A percentile compares a stretch with the other conserved stretches of the same genome.
Evolutionary conservation across 805 yeast genomes (phyloP).

Genomic region (Candida adriatica): DNA sequence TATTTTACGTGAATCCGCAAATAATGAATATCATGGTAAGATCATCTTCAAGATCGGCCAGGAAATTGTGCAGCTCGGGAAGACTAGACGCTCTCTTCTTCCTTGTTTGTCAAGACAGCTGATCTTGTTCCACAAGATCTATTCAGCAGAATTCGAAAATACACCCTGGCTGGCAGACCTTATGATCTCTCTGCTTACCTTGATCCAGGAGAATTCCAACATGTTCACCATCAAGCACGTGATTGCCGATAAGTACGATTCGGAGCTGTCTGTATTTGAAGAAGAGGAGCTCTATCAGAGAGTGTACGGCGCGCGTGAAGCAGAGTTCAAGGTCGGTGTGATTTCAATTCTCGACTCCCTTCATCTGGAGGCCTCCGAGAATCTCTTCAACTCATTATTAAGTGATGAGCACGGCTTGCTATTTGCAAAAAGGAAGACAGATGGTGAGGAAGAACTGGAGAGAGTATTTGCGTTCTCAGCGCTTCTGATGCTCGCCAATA

Average conservation of each 20-base stretch:
- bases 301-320: conserved; percentile 54
- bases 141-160: conserved; percentile 30
- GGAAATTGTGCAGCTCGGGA: conserved; percentile 41
- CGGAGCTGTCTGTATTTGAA: conserved; percentile 29
- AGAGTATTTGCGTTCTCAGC: conserved; percentile 54
- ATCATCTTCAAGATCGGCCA: conserved; percentile 27
- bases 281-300: conserved; percentile 34
- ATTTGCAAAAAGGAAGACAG: conserved; percentile 47
- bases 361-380: conserved; percentile 17
- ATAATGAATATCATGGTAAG: conserved; percentile 23
- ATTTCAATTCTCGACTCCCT: conserved; percentile 38
- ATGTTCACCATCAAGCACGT: conserved; percentile 54
- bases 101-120: conserved; percentile 50
- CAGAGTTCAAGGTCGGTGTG: conserved; percentile 43
- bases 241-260: conserved; percentile 47
- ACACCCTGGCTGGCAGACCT: conserved; percentile 45
- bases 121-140: conserved; percentile 33
- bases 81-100: conserved; percentile 60
- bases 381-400: conserved; percentile 17
- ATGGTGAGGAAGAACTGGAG: conserved; percentile 62
- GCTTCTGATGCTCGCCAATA: conserved; percentile 37
- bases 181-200: conserved; percentile 37
- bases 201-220: conserved; percentile 49
- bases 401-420: conserved; percentile 37
- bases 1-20: conserved; percentile 33